Evolutionary conservation across 2,329 filamentous ascomycete genomes (phyloP).

Genomic region (Penicillium janthinellum): DNA sequence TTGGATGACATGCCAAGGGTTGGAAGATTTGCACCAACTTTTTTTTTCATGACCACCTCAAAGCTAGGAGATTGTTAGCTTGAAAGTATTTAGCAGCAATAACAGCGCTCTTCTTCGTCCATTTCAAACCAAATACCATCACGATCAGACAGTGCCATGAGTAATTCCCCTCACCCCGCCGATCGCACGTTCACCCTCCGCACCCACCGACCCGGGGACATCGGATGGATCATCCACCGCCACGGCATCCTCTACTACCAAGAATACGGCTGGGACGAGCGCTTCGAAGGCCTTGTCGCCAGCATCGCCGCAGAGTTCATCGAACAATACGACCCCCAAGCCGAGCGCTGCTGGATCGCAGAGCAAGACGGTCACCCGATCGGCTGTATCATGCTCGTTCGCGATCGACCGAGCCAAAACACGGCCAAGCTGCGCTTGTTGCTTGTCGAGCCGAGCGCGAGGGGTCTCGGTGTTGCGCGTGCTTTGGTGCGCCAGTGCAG

Average conservation of each 20-base stretch:
- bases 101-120: not conserved
- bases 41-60: not conserved
- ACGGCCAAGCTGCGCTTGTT: slow-evolving; percentile 30
- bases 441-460: slow-evolving; percentile 28
- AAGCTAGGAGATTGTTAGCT: not conserved
- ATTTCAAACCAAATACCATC: not conserved
- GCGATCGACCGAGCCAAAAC: slow-evolving; percentile 16
- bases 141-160: not conserved
- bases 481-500: slow-evolving; percentile 24
- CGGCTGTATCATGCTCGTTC: slow-evolving; percentile 31
- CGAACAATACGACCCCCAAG: slow-evolving; percentile 21
- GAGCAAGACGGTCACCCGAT: slow-evolving; percentile 22
- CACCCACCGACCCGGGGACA: slow-evolving; percentile 25
- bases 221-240: slow-evolving; percentile 28
- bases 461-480: slow-evolving; percentile 27
- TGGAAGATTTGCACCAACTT: not conserved
- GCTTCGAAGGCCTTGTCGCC: slow-evolving; percentile 24
- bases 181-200: slow-evolving; percentile 17
- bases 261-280: slow-evolving; percentile 26
- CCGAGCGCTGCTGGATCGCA: slow-evolving; percentile 32
- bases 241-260: slow-evolving; percentile 25
- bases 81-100: not conserved
- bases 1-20: slow-evolving; percentile 4
- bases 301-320: slow-evolving; percentile 25
- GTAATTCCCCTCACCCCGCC: not conserved